Conservation (phyloP, 2,329 filamentous ascomycete species). For the Hymenoscyphus albidus region DNA sequence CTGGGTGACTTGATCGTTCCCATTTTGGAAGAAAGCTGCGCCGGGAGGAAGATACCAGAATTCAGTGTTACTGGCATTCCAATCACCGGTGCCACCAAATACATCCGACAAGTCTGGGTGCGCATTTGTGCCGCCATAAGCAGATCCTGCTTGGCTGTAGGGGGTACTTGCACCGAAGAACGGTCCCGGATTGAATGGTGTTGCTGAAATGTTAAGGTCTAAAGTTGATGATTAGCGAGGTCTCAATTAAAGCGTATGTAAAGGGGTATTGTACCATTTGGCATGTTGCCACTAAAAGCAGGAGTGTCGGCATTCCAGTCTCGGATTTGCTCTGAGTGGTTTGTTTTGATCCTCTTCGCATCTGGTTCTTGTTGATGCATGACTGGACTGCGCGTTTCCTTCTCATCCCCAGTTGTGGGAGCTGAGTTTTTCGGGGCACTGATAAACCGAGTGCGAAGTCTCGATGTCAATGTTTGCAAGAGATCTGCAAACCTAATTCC, state of each 20-base stretch:
- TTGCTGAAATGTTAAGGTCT: conserved; percentile 51
- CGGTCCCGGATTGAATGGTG: conserved; percentile 53
- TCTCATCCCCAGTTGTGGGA: conserved; percentile 32
- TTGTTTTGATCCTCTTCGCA: conserved; percentile 31
- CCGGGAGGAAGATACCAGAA: conserved; percentile 67
- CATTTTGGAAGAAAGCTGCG: conserved; percentile 61
- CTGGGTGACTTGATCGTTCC: conserved; percentile 62
- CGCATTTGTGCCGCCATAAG: conserved; percentile 17
- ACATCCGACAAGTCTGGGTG: conserved; percentile 33
- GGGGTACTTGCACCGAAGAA: conserved; percentile 47
- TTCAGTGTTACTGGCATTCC: conserved; percentile 37
- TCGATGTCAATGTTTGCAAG: conserved; percentile 71
- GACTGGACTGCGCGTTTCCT: conserved; percentile 30
- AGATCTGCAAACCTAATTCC: conserved; percentile 81
- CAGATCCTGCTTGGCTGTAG: conserved; percentile 30
- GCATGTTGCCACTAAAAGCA: conserved; percentile 20
- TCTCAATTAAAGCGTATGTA: not conserved
- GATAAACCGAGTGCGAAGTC: conserved; percentile 70
- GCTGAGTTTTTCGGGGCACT: conserved; percentile 51
- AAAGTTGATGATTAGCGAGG: conserved; percentile 10
- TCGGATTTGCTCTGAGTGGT: conserved; percentile 25
- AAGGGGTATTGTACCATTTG: conserved; percentile 24
- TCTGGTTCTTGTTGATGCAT: conserved; percentile 30
- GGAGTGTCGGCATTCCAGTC: conserved; percentile 32
- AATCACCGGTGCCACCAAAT: conserved; percentile 28